Evolutionary conservation across 768 basidiomycete genomes (phyloP), one percentile per base, ranked within the genome.

Genomic region (Calocybe gangraenosa): DNA sequence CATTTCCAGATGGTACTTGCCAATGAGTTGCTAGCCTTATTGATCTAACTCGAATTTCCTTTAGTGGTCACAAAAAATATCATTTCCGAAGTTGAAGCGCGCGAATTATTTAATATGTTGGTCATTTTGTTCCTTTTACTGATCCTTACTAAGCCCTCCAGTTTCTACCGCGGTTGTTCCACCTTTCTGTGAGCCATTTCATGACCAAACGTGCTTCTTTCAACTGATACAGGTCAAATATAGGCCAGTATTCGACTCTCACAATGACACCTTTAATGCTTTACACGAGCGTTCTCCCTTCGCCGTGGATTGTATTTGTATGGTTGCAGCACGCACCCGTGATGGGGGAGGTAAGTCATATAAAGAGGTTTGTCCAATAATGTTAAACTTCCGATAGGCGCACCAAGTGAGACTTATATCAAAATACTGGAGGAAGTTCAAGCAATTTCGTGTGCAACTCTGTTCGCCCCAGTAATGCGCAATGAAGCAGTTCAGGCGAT

Each of bases 151-250:
- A 34, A 50, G 38, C 35, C 49, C 35, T 40, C 49, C 50, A 95
- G 92, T 61, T 95, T 89, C 64, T 96, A 88, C 63, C 78, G 82
- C 37, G 93, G 93, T n/a, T 95, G 92, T 59, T 92, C 89, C 18
- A 90, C 87, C 14, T 92, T 92, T 62, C 65, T 92, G 57, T 66
- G 36, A 43, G 47, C 47, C 10, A 37, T 20, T 34, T n/a, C 28
- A 11, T 23, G 3, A 60, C 61, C 44, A 40, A 19, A 11, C 61
- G 57, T 59, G 37, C 31, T 58, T 55, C n/a, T n/a, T 28, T 31
- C 20, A 9, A 17, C 0, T 17, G 22, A 31, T 14, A 23, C 42
- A n/a, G 52, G 42, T 37, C 37, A 34, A 49, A 40, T 33, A 19
- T 44, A 78, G 75, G 31, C 89, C 94, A 35, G 82, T 95, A 4